These are phyloP conservation scores for Sporothrix variecibatus DNA, from an alignment of 2,329 filamentous ascomycete genomes.

Conservation along the genomic window DNA sequence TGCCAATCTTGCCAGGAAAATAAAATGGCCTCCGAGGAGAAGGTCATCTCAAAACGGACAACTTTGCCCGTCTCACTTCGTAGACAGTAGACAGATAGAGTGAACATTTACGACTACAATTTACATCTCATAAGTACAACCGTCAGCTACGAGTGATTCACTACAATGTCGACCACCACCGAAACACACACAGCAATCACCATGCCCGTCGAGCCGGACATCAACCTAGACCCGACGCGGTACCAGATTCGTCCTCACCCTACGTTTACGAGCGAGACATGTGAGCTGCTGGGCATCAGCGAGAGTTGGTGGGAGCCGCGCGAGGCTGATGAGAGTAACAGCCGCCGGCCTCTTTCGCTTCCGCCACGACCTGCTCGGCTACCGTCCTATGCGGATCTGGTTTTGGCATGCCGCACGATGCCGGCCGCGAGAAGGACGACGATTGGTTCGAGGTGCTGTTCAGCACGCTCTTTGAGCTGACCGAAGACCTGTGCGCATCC, in stretches of 20 bases:
- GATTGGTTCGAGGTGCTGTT: constrained; percentile 37
- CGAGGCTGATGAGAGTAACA: not conserved
- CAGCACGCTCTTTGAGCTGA: constrained; percentile 34
- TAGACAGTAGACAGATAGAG: too few species aligned
- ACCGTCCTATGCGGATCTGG: constrained; percentile 32
- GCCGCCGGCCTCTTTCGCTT: constrained; percentile 7
- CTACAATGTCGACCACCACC: not conserved
- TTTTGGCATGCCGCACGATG: constrained; percentile 32
- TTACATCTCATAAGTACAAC: not conserved
- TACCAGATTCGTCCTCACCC: constrained; percentile 2
- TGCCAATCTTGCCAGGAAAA: not conserved
- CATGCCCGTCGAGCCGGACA: not conserved
- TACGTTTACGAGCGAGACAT: not conserved
- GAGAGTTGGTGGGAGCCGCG: constrained; percentile 30
- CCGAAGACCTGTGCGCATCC: constrained; percentile 32
- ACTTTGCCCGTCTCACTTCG: not conserved
- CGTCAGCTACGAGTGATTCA: not conserved
- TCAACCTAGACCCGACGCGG: constrained; percentile 23
- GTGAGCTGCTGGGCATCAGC: constrained; percentile 23
- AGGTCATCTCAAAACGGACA: not conserved
- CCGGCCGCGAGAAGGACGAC: constrained; percentile 26
- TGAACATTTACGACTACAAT: not conserved
- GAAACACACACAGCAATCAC: not conserved
- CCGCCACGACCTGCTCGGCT: constrained; percentile 24
- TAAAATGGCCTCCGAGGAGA: not conserved